phyloP scores from a whole-genome alignment of 345 rosid species.

The Moricandia arvensis region DNA sequence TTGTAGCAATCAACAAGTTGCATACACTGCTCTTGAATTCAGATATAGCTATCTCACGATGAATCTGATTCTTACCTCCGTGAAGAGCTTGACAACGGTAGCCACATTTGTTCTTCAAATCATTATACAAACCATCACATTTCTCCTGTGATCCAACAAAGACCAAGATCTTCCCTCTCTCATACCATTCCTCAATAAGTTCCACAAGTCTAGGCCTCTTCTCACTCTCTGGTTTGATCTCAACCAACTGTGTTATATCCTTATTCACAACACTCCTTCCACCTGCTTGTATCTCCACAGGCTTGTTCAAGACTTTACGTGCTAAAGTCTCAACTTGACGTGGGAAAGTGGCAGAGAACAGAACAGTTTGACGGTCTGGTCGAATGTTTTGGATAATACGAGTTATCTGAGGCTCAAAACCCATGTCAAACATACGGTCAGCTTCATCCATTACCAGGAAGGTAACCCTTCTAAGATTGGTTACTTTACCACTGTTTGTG shows the following conservation, averaged over 20 bases:
- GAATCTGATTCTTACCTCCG: slow-evolving; percentile 94
- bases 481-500: slow-evolving; percentile 86
- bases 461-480: slow-evolving; percentile 80
- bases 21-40: slow-evolving; percentile 93
- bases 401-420: slow-evolving; percentile 93
- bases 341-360: slow-evolving; percentile 93
- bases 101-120: slow-evolving; percentile 49
- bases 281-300: slow-evolving; percentile 88
- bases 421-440: slow-evolving; percentile 99
- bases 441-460: slow-evolving; percentile 96
- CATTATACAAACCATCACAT: slow-evolving; percentile 77
- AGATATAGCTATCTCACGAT: slow-evolving; percentile 81
- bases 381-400: slow-evolving; percentile 88
- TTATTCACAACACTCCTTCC: slow-evolving; percentile 97
- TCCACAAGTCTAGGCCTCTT: slow-evolving; percentile 81
- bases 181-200: slow-evolving; percentile 93
- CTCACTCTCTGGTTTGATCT: slow-evolving; percentile 82
- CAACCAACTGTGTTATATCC: slow-evolving; percentile 85
- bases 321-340: slow-evolving; percentile 95
- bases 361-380: slow-evolving; percentile 92
- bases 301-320: slow-evolving; percentile 76
- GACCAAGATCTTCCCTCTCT: slow-evolving; percentile 80
- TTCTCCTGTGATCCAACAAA: slow-evolving; percentile 90
- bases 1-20: slow-evolving; percentile 86
- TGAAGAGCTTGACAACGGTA: slow-evolving; percentile 94